A percentile compares a stretch with the other conserved stretches of the same genome.
Evolutionary conservation across 495 filamentous ascomycete species (phyloP).

Genomic region (Acidomyces sp.): DNA sequence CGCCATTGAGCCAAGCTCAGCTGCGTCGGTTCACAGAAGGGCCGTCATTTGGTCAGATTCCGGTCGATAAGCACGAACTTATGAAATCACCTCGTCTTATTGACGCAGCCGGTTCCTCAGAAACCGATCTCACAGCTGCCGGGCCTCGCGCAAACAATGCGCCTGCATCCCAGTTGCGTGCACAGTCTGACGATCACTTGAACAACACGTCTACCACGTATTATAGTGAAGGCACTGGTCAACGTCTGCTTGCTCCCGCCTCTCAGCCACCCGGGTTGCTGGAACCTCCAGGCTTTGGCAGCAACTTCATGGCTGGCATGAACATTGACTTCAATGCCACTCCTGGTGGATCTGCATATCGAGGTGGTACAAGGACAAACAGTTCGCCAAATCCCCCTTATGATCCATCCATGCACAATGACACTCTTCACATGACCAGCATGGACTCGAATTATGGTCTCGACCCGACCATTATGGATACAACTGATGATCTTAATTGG

Average conservation of each 20-base stretch:
- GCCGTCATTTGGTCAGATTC: slow-evolving; percentile 13
- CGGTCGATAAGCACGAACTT: slow-evolving; percentile 17
- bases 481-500: slow-evolving; percentile 18
- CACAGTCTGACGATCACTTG: too few relatives aligned
- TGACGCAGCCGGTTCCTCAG: not conserved
- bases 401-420: not conserved
- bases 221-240: not conserved
- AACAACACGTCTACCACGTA: too few relatives aligned
- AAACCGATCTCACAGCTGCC: slow-evolving; percentile 6
- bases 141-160: not conserved
- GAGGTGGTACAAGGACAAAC: not conserved
- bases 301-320: not conserved
- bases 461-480: slow-evolving; percentile 5
- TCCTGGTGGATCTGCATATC: not conserved
- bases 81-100: slow-evolving; percentile 7
- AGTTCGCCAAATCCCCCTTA: not conserved
- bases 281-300: not conserved
- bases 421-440: slow-evolving; percentile 3
- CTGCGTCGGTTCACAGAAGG: slow-evolving; percentile 8
- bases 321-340: not conserved
- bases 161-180: not conserved
- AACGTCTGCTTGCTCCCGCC: not conserved
- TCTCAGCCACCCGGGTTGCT: not conserved
- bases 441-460: slow-evolving; percentile 4
- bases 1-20: slow-evolving; percentile 18